phyloP scores from a whole-genome alignment of 768 basidiomycete genomes.

The Leccinum obscurum region DNA sequence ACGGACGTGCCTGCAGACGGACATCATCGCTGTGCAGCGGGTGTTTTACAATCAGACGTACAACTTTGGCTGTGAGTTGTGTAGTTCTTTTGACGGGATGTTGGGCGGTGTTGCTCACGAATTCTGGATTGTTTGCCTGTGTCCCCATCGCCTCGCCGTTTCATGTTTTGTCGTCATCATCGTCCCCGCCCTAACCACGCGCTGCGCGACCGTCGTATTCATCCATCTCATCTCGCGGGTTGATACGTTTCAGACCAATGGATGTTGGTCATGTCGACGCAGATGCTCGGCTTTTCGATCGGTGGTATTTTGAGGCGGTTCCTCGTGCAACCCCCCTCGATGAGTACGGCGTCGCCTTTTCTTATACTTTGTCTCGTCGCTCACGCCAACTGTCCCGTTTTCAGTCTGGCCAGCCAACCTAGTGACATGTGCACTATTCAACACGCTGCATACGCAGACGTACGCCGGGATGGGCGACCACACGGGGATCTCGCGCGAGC shows the following conservation, averaged over 20 bases:
- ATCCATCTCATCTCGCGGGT: not conserved
- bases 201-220: not conserved
- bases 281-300: constrained; percentile 63
- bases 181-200: not conserved
- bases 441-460: constrained; percentile 64
- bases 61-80: constrained; percentile 46
- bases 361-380: not conserved
- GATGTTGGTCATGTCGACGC: constrained; percentile 70
- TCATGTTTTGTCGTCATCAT: not conserved
- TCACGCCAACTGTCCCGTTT: constrained; percentile 31
- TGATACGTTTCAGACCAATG: constrained; percentile 44
- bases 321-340: constrained; percentile 63
- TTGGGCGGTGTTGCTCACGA: not conserved
- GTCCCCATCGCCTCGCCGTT: not conserved
- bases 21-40: constrained; percentile 72
- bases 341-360: constrained; percentile 43
- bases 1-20: constrained; percentile 42
- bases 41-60: constrained; percentile 63
- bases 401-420: constrained; percentile 76
- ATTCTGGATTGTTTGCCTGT: too few species aligned
- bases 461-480: constrained; percentile 44
- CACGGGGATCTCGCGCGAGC: constrained; percentile 52
- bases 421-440: constrained; percentile 69
- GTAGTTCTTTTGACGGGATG: not conserved
- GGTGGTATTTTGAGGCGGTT: constrained; percentile 62